Conservation (phyloP, 73 alveolate species). For the Paramecium biaurelia region DNA sequence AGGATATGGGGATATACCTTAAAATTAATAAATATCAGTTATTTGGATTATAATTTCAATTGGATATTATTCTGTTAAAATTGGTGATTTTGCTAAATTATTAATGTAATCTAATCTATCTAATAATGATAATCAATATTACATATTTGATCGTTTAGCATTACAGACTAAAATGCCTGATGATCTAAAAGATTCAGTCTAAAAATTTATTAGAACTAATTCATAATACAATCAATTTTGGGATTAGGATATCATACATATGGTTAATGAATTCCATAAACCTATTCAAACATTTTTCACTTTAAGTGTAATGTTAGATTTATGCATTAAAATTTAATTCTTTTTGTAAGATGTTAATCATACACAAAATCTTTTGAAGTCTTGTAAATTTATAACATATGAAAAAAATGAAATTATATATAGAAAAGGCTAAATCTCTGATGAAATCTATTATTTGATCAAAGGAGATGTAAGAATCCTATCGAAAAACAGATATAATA, state of each 20-base stretch:
- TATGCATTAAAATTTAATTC: not conserved
- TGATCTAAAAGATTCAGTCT: not conserved
- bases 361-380: not conserved
- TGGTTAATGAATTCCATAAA: not conserved
- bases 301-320: not conserved
- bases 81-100: conserved; percentile 40
- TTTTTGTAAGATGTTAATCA: not conserved
- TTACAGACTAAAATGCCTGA: not conserved
- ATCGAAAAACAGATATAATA: not conserved
- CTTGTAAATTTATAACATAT: not conserved
- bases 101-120: not conserved
- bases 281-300: not conserved
- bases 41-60: conserved; percentile 17
- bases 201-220: not conserved
- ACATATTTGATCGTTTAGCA: not conserved
- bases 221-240: not conserved
- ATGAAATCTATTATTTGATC: conserved; percentile 13
- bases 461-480: not conserved
- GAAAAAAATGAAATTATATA: not conserved
- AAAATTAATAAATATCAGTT: not conserved
- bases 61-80: not conserved
- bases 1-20: conserved; percentile 20
- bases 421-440: not conserved
- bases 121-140: not conserved
- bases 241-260: not conserved